Evolutionary conservation across 2,329 filamentous ascomycete genomes (phyloP).

Genomic region (Xylaria sp.): DNA sequence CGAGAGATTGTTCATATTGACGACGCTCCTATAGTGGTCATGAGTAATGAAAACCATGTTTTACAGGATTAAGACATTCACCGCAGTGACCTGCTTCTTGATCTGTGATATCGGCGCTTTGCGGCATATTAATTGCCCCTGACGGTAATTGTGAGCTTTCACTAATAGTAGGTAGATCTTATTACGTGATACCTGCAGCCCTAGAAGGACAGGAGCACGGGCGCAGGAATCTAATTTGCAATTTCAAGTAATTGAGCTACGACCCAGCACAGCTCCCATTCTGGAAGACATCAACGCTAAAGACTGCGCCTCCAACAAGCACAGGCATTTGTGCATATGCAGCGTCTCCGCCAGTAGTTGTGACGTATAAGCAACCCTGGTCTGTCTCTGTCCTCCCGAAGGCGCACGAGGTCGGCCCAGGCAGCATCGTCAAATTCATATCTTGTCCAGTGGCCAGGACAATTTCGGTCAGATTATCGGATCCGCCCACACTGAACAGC

Average conservation of each 20-base stretch:
- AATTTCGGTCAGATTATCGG: not conserved
- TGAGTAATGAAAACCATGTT: not conserved
- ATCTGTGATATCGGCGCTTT: not conserved
- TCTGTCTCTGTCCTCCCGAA: not conserved
- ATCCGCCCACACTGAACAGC: not conserved
- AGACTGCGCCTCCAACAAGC: not conserved
- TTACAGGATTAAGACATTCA: not conserved
- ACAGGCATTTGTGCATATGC: constrained; percentile 3
- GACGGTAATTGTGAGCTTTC: not conserved
- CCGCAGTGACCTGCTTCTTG: not conserved
- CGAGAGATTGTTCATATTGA: not conserved
- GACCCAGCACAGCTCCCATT: constrained; percentile 1
- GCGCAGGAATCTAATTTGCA: not conserved
- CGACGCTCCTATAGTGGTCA: not conserved
- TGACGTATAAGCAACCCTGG: constrained; percentile 1
- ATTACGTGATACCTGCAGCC: not conserved
- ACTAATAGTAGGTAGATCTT: not conserved
- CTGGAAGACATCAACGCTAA: constrained; percentile 1
- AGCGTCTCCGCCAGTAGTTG: not conserved
- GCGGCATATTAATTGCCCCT: not conserved
- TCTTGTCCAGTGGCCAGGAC: not conserved
- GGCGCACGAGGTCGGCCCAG: not conserved
- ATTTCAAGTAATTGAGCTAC: not conserved
- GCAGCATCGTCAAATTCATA: not conserved
- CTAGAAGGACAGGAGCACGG: not conserved